A percentile compares a stretch with the other conserved stretches of the same genome.
These are phyloP conservation scores for Bondarzewia mesenterica DNA, from an alignment of 1,284 basidiomycete genomes.

Conservation along the genomic window DNA sequence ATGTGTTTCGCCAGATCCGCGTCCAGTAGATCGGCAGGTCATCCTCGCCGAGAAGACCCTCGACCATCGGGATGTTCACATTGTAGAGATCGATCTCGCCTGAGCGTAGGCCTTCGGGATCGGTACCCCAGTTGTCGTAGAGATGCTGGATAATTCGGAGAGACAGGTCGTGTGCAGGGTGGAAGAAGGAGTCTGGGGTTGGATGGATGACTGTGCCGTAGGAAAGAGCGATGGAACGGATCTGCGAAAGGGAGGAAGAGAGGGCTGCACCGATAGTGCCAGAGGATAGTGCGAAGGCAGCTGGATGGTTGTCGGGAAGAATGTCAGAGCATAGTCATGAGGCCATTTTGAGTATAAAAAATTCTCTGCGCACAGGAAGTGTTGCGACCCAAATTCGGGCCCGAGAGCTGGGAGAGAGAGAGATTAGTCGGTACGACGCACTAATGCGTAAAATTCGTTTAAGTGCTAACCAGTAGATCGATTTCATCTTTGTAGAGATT, in stretches of 20 bases:
- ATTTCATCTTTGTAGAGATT: conserved; percentile 81
- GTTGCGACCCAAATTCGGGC: conserved; percentile 76
- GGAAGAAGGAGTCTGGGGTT: conserved; percentile 48
- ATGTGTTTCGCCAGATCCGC: conserved; percentile 68
- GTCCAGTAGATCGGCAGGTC: conserved; percentile 68
- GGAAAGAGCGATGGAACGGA: conserved; percentile 71
- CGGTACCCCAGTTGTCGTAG: conserved; percentile 76
- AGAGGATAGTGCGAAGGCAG: conserved; percentile 80
- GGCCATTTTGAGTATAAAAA: neutral
- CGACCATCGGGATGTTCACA: conserved; percentile 74
- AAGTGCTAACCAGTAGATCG: conserved; percentile 63
- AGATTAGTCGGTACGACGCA: too few relatives aligned
- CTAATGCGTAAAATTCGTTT: neutral
- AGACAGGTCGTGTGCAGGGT: conserved; percentile 66
- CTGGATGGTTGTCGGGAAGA: conserved; percentile 27
- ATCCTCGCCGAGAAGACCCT: conserved; percentile 44
- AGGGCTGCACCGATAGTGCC: conserved; percentile 89
- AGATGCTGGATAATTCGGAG: conserved; percentile 63
- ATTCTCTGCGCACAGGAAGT: conserved; percentile 47
- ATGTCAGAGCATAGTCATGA: neutral
- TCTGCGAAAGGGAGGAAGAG: conserved; percentile 66
- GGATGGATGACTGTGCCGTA: conserved; percentile 78
- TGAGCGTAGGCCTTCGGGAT: conserved; percentile 45
- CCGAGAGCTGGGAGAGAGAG: too few relatives aligned
- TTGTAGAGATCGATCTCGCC: conserved; percentile 75